These are phyloP conservation scores for Moricandia arvensis DNA, from an alignment of 345 rosid species.

Conservation along the genomic window DNA sequence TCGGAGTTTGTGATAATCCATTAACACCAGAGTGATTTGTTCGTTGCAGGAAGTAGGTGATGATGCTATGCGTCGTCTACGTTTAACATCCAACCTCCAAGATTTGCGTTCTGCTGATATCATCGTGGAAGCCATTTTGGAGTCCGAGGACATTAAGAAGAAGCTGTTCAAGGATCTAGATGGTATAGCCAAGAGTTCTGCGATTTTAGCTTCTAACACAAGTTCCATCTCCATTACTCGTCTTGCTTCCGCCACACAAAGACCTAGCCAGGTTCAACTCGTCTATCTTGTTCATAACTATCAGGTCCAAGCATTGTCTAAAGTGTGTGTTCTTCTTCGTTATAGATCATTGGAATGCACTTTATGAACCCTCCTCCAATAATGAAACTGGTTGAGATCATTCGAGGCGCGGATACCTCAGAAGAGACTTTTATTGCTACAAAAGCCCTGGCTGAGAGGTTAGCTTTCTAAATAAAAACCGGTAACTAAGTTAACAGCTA, in stretches of 20 bases:
- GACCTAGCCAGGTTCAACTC: constrained; percentile 64
- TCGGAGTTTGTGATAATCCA: not conserved
- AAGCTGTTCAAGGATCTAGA: constrained; percentile 61
- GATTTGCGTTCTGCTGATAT: constrained; percentile 63
- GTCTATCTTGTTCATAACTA: not conserved
- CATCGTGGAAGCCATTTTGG: constrained; percentile 80
- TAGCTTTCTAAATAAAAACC: not conserved
- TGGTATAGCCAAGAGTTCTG: constrained; percentile 56
- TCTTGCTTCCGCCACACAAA: constrained; percentile 67
- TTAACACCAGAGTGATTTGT: not conserved
- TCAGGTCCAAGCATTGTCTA: not conserved
- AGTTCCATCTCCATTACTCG: constrained; percentile 93
- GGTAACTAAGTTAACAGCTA: not conserved
- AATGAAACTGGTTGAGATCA: constrained; percentile 89
- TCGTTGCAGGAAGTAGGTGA: constrained; percentile 47
- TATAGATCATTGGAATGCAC: constrained; percentile 86
- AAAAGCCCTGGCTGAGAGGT: constrained; percentile 79
- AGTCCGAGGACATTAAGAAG: constrained; percentile 79
- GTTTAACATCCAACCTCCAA: constrained; percentile 54
- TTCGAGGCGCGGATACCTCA: constrained; percentile 85
- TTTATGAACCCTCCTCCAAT: constrained; percentile 98
- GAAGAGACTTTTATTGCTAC: constrained; percentile 63
- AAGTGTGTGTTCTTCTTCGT: not conserved
- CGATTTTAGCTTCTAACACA: constrained; percentile 86
- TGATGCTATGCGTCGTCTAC: constrained; percentile 63